Conservation (phyloP, 371 early-diverging fungal genomes). For the Mucor irregularis region DNA sequence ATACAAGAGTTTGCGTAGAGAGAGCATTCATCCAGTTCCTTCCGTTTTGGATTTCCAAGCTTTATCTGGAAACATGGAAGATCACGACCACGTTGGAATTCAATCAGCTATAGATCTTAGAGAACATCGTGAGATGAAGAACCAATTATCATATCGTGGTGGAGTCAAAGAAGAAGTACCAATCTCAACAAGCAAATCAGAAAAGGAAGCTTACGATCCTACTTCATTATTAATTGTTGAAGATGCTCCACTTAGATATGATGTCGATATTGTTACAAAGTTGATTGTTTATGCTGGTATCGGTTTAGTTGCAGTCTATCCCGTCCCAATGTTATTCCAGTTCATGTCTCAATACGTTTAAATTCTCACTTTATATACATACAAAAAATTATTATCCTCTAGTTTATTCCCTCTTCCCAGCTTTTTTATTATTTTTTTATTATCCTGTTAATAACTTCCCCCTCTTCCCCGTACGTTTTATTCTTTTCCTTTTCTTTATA, state of each 20-base stretch:
- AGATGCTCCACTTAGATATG: slow-evolving; percentile 60
- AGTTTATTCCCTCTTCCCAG: no score
- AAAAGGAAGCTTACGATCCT: slow-evolving; percentile 29
- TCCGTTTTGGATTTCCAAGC: slow-evolving; percentile 62
- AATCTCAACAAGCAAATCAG: slow-evolving; percentile 3
- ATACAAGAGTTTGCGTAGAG: slow-evolving; percentile 57
- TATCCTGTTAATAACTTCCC: no score
- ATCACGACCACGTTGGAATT: slow-evolving; percentile 52
- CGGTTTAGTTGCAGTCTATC: slow-evolving; percentile 37
- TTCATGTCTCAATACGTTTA: slow-evolving; percentile 25
- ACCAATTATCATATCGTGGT: slow-evolving; percentile 38
- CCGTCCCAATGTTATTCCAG: slow-evolving; percentile 53
- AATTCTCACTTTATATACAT: no score
- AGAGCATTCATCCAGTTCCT: slow-evolving; percentile 64
- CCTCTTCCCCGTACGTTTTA: no score
- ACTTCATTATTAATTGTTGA: slow-evolving; percentile 44
- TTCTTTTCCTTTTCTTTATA: no score
- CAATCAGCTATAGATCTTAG: slow-evolving; percentile 61
- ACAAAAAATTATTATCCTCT: no score
- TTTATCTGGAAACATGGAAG: slow-evolving; percentile 47
- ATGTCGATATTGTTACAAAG: slow-evolving; percentile 71
- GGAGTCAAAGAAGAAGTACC: slow-evolving; percentile 14
- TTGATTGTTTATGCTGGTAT: slow-evolving; percentile 68
- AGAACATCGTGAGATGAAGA: slow-evolving; percentile 43
- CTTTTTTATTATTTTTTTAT: no score